Evolutionary conservation across 371 early-diverging fungal species (phyloP).

Genomic region (Apophysomyces ossiformis): DNA sequence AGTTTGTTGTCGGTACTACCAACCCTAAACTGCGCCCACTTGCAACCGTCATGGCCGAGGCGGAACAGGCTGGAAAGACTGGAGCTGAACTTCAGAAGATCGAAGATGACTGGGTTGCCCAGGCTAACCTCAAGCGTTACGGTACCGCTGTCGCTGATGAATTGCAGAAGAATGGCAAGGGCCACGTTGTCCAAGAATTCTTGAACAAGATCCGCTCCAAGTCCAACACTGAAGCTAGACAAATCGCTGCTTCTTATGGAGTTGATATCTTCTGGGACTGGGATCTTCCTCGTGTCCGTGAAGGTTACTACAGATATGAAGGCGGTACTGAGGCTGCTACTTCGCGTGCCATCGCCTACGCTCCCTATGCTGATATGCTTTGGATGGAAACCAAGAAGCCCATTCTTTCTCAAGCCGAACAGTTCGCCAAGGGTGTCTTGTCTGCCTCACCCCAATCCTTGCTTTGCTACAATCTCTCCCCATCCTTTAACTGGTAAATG

Average conservation of each 20-base stretch:
- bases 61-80: constrained; percentile 73
- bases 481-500: constrained; percentile 97
- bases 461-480: constrained; percentile 96
- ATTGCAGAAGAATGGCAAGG: constrained; percentile 61
- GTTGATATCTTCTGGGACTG: constrained; percentile 91
- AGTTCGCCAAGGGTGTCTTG: constrained; percentile 88
- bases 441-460: constrained; percentile 60
- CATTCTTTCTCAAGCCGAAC: constrained; percentile 88
- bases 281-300: constrained; percentile 91
- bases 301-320: constrained; percentile 96
- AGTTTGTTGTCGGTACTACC: constrained; percentile 93
- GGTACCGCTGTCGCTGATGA: constrained; percentile 83
- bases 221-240: constrained; percentile 85
- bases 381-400: constrained; percentile 99
- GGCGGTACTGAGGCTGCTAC: constrained; percentile 94
- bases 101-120: constrained; percentile 88
- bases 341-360: constrained; percentile 88
- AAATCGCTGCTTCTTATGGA: constrained; percentile 79
- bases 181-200: constrained; percentile 56
- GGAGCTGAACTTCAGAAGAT: constrained; percentile 83
- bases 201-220: constrained; percentile 60
- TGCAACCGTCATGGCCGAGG: constrained; percentile 80
- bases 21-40: constrained; percentile 78
- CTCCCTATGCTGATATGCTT: constrained; percentile 92
- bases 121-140: constrained; percentile 88